phyloP scores from a whole-genome alignment of 768 basidiomycete species.

The Plicaturopsis crispa region DNA sequence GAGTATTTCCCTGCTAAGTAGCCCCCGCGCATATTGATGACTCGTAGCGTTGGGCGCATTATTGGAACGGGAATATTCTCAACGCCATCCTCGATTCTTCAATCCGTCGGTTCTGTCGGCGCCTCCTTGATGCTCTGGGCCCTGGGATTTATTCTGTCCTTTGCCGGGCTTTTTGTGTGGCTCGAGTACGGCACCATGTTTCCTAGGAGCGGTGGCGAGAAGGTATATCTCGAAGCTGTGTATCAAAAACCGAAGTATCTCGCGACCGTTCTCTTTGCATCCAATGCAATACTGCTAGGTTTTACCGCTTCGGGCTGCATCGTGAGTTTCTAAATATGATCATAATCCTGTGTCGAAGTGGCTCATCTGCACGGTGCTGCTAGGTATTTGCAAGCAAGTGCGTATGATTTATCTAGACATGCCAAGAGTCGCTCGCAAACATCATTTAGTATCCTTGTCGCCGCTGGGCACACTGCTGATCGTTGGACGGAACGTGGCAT shows the following conservation, averaged over 20 bases:
- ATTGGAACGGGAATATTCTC: conserved; percentile 62
- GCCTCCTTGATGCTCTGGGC: conserved; percentile 60
- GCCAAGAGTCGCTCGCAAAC: no score
- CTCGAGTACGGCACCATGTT: conserved; percentile 60
- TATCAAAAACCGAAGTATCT: conserved; percentile 40
- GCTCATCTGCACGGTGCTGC: no score
- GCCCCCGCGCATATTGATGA: neutral
- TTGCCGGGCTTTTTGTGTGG: conserved; percentile 55
- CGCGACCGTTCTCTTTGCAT: conserved; percentile 41
- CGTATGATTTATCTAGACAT: neutral
- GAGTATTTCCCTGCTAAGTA: conserved; percentile 5
- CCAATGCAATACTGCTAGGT: conserved; percentile 41
- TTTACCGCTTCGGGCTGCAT: conserved; percentile 33
- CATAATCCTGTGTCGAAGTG: conserved; percentile 11
- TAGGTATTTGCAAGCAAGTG: conserved; percentile 10
- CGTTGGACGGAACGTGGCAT: conserved; percentile 51
- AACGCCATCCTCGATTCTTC: conserved; percentile 51
- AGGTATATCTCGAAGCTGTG: conserved; percentile 53
- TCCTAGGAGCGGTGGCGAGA: conserved; percentile 55
- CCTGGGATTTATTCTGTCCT: conserved; percentile 49
- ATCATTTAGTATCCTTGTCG: conserved; percentile 38
- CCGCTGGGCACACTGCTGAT: conserved; percentile 29
- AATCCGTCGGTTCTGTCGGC: conserved; percentile 49
- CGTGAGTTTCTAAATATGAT: conserved; percentile 17
- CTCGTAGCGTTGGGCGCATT: conserved; percentile 38